Evolutionary conservation across 225 moss, liverwort and hornwort genomes (phyloP), one percentile per base, ranked within the genome.

Genomic region (Takakia lepidozioides): DNA sequence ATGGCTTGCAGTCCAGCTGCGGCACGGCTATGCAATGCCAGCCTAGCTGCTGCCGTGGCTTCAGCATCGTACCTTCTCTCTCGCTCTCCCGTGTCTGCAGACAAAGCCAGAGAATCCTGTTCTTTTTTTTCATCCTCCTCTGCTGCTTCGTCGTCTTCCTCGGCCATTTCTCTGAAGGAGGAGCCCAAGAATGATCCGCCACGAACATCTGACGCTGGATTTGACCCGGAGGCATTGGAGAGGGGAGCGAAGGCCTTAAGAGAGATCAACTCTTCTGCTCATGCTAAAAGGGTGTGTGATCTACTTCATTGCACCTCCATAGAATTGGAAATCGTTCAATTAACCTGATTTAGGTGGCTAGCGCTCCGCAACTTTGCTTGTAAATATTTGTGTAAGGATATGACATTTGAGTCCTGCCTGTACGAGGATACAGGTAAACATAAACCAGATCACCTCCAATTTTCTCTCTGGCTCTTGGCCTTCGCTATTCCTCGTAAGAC

Each of bases 231-330:
- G 74, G 87, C 87, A 4, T 61, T 95, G 60, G 95, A 95, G 61
- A 66, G 95, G 61, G 95, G 95, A 19, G 95, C 95, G 11, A 90
- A 79, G 52, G 95, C 95, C 1, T 71, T 95, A 61, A 74, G 95
- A 27, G 95, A 95, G 61, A 90, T 95, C 25, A 95, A 90, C 59
- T 46, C 84, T 1, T 90, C 90, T n/a, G 66, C 60, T 29, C 72
- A 95, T 44, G 90, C 84, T 13, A 95, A 87, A 66, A 93, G 86
- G 89, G 93, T 82, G 49, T n/a, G n/a, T n/a, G n/a, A n/a, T n/a
- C n/a, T n/a, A n/a, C n/a, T n/a, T n/a, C n/a, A n/a, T n/a, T n/a
- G n/a, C n/a, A n/a, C n/a, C n/a, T n/a, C n/a, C n/a, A n/a, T n/a
- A n/a, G n/a, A n/a, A n/a, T n/a, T n/a, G n/a, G n/a, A n/a, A n/a